Percentiles rank a stretch among this genome's conserved stretches.
Evolutionary conservation across 164 flowering plant genomes (phyloP).

Genomic region (Vitis vinifera): ASM3070453v1 NC_081809.1:2402001-2402500

Average conservation of each 20-base stretch:
- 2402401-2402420: too few species aligned
- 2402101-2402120: slow-evolving; percentile 26
- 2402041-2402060: slow-evolving; percentile 70
- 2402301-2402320: too few species aligned
- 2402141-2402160: slow-evolving; percentile 64
- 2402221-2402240: slow-evolving; percentile 85
- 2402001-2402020: background rate
- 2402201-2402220: slow-evolving; percentile 49
- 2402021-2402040: background rate
- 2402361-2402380: too few species aligned
- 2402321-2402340: too few species aligned
- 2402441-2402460: too few species aligned
- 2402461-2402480: too few species aligned
- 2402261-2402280: background rate
- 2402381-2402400: too few species aligned
- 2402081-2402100: slow-evolving; percentile 26
- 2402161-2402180: slow-evolving; percentile 89
- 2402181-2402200: slow-evolving; percentile 72
- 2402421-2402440: too few species aligned
- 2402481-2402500: too few species aligned
- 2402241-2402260: slow-evolving; percentile 12
- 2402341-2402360: too few species aligned
- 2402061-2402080: slow-evolving; percentile 62
- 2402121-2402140: slow-evolving; percentile 32
- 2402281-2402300: background rate